Percentiles rank a stretch among this genome's conserved stretches.
Evolutionary conservation across 2,329 filamentous ascomycete genomes (phyloP).

Genomic region (Cladophialophora immunda): DNA sequence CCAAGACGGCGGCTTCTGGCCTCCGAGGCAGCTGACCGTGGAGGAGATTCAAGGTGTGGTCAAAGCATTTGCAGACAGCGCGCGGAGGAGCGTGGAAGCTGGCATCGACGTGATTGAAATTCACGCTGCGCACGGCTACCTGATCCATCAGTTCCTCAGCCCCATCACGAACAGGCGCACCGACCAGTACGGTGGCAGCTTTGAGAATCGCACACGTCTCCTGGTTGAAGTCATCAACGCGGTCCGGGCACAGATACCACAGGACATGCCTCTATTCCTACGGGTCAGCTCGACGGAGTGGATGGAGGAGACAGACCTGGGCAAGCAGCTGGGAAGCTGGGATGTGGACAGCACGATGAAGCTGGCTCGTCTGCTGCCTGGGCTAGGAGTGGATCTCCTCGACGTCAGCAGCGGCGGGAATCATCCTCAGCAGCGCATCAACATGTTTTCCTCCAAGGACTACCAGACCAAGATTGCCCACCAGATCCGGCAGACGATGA

Average conservation of each 20-base stretch:
- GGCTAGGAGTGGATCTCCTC: slow-evolving; percentile 79
- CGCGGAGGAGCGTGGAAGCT: slow-evolving; percentile 69
- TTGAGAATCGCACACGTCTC: slow-evolving; percentile 72
- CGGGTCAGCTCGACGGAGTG: slow-evolving; percentile 80
- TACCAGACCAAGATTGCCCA: slow-evolving; percentile 61
- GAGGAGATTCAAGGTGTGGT: slow-evolving; percentile 46
- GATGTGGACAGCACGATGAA: slow-evolving; percentile 70
- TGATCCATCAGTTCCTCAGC: slow-evolving; percentile 74
- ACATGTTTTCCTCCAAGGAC: slow-evolving; percentile 51
- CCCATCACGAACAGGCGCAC: slow-evolving; percentile 74
- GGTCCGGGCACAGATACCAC: slow-evolving; percentile 69
- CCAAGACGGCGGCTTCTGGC: slow-evolving; percentile 39
- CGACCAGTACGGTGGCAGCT: slow-evolving; percentile 61
- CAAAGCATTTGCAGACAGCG: slow-evolving; percentile 50
- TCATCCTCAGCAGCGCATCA: slow-evolving; percentile 54
- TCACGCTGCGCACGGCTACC: slow-evolving; percentile 81
- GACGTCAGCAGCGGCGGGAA: slow-evolving; percentile 81
- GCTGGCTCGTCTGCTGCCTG: slow-evolving; percentile 73
- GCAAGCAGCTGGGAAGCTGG: slow-evolving; percentile 66
- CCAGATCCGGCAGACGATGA: slow-evolving; percentile 53
- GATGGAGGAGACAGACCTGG: slow-evolving; percentile 68
- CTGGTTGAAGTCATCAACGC: slow-evolving; percentile 73
- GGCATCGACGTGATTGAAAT: slow-evolving; percentile 84
- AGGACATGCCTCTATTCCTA: slow-evolving; percentile 74
- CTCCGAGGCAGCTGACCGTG: slow-evolving; percentile 43